Conservation (phyloP, 257 asterid genomes). For the Solanum neorickii region DNA sequence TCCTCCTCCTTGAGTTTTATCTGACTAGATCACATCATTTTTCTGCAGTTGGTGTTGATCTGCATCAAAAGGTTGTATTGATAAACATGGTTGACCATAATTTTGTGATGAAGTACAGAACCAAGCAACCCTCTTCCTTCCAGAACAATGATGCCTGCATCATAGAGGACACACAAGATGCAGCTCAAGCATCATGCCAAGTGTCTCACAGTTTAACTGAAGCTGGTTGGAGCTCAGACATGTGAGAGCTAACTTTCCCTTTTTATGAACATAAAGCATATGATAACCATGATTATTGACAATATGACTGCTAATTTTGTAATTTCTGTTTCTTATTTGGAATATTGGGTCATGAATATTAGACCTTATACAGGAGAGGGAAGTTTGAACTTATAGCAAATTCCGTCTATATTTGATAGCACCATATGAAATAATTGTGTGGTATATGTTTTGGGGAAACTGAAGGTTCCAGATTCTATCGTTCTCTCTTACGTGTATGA, state of each 20-base stretch:
- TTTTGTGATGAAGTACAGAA: conserved; percentile 18
- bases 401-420: background rate
- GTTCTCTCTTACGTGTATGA: background rate
- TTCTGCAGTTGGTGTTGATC: conserved; percentile 85
- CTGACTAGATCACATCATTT: conserved; percentile 1
- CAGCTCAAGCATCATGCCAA: conserved; percentile 27
- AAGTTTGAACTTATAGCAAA: background rate
- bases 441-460: background rate
- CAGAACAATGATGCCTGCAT: conserved; percentile 27
- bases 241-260: conserved; percentile 31
- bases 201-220: conserved; percentile 16
- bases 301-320: background rate
- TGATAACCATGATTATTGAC: background rate
- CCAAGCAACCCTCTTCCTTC: conserved; percentile 25
- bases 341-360: background rate
- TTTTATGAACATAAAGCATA: background rate
- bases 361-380: background rate
- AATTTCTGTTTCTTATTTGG: background rate
- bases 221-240: conserved; percentile 29
- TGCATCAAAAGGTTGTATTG: conserved; percentile 56
- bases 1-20: background rate
- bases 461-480: background rate
- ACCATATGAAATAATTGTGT: background rate
- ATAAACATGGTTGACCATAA: conserved; percentile 32
- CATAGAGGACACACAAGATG: conserved; percentile 19